Conservation (phyloP, 805 yeast genomes). For the Tetrapisispora taiwanensis region DNA sequence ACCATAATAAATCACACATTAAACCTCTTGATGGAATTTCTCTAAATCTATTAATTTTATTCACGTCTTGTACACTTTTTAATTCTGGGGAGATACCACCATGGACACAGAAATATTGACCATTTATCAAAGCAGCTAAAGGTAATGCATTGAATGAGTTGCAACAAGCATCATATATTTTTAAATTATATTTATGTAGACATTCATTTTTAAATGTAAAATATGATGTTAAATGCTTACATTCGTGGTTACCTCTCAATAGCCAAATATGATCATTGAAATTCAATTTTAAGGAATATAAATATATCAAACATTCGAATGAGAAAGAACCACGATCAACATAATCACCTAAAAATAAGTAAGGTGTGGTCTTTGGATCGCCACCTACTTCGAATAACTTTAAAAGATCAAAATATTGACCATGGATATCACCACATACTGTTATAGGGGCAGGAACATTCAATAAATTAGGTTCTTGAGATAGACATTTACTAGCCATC, state of each 20-base stretch:
- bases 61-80: constrained; percentile 56
- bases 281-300: constrained; percentile 70
- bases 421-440: constrained; percentile 96
- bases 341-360: constrained; percentile 84
- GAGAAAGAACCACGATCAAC: constrained; percentile 92
- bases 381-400: constrained; percentile 92
- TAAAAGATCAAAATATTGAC: constrained; percentile 84
- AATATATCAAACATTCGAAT: constrained; percentile 65
- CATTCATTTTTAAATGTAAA: constrained; percentile 91
- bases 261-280: constrained; percentile 68
- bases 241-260: constrained; percentile 91
- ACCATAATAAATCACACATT: constrained; percentile 93
- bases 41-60: constrained; percentile 63
- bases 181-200: constrained; percentile 61
- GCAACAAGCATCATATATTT: constrained; percentile 63
- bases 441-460: constrained; percentile 87
- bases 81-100: constrained; percentile 92
- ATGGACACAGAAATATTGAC: constrained; percentile 90
- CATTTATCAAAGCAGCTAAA: constrained; percentile 85
- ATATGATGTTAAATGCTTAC: constrained; percentile 84
- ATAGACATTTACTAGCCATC: constrained; percentile 53
- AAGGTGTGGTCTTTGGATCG: constrained; percentile 64
- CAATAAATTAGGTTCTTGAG: constrained; percentile 68
- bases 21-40: constrained; percentile 91
- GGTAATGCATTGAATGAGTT: constrained; percentile 80